phyloP scores from a whole-genome alignment of 805 yeast genomes.

The Sporopachydermia quercuum region DNA sequence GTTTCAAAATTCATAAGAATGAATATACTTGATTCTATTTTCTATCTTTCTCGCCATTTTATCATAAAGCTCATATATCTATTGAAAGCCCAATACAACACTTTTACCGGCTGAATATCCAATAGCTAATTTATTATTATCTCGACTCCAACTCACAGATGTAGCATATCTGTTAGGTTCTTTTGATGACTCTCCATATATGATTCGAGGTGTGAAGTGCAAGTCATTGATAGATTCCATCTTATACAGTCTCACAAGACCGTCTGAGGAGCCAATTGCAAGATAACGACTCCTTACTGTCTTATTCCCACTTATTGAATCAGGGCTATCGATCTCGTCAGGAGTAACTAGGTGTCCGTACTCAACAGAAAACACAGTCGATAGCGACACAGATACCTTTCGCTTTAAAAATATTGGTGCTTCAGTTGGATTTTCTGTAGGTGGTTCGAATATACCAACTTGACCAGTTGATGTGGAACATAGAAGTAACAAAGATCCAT shows the following conservation, averaged over 20 bases:
- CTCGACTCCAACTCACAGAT: conserved; percentile 10
- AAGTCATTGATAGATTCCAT: conserved; percentile 38
- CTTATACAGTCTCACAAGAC: conserved; percentile 34
- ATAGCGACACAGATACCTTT: too few relatives aligned
- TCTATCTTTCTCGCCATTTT: too few relatives aligned
- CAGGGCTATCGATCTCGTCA: too few relatives aligned
- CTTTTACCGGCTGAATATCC: conserved; percentile 6
- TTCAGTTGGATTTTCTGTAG: not conserved
- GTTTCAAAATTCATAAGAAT: too few relatives aligned
- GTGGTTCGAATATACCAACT: not conserved
- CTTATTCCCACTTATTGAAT: too few relatives aligned
- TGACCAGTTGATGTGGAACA: not conserved
- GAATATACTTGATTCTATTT: too few relatives aligned
- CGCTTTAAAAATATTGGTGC: too few relatives aligned
- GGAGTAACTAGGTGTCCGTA: too few relatives aligned
- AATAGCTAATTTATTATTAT: conserved; percentile 9
- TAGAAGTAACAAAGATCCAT: not conserved
- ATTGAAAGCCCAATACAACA: not conserved
- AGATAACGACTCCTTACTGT: too few relatives aligned
- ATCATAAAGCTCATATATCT: too few relatives aligned
- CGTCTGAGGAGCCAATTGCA: not conserved
- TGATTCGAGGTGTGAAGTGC: conserved; percentile 33
- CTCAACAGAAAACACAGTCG: not conserved
- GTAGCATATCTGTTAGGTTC: conserved; percentile 3
- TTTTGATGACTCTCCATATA: conserved; percentile 4